Evolutionary conservation across 257 asterid genomes (phyloP).

Genomic region (Ophiorrhiza pumila): DNA sequence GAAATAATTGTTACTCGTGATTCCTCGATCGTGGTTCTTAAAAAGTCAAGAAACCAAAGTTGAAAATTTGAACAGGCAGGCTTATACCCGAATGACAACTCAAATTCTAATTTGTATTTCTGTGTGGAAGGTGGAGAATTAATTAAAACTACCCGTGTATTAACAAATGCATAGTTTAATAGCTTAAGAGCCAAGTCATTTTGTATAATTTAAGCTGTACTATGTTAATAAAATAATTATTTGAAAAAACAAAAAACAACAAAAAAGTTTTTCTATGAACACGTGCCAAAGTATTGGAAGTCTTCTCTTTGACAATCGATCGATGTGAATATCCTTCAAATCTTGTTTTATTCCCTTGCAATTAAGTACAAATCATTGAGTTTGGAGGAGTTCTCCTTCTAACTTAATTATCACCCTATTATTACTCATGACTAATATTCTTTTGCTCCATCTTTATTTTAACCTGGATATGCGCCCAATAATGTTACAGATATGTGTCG

Average conservation of each 20-base stretch:
- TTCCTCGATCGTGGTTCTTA: conserved; percentile 3
- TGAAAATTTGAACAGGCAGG: background rate
- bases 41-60: too few relatives aligned
- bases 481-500: too few relatives aligned
- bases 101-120: background rate
- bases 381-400: too few relatives aligned
- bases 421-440: too few relatives aligned
- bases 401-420: too few relatives aligned
- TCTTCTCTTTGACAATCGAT: background rate
- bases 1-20: background rate
- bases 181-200: background rate
- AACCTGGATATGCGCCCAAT: too few relatives aligned
- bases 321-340: background rate
- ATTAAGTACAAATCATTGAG: background rate
- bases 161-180: background rate
- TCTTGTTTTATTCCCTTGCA: background rate
- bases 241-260: too few relatives aligned
- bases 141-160: background rate
- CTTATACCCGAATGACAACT: background rate
- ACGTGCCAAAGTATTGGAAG: background rate
- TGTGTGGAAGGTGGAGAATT: background rate
- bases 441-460: too few relatives aligned
- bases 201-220: background rate
- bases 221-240: background rate
- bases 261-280: too few relatives aligned